phyloP scores from a whole-genome alignment of 148 eudicot genomes.

The Camellia granthamiana region DNA sequence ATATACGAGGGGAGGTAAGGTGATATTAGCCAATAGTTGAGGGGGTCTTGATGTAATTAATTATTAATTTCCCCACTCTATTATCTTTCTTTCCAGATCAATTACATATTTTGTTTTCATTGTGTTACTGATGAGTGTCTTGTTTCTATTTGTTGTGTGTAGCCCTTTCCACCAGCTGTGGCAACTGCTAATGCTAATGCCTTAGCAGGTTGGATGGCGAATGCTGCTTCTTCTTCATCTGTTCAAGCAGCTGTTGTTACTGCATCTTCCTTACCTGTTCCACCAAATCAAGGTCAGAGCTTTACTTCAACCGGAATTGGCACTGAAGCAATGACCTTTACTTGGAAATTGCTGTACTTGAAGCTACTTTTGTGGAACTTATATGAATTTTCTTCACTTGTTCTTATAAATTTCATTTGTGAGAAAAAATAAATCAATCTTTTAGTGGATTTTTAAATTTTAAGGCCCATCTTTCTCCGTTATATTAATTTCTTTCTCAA shows the following conservation, averaged over 20 bases:
- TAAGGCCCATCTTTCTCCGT: not conserved
- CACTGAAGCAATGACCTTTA: conserved; percentile 2
- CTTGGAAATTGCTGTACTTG: not conserved
- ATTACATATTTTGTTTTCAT: not conserved
- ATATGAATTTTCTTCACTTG: not conserved
- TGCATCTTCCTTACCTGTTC: conserved; percentile 70
- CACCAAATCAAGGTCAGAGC: conserved; percentile 71
- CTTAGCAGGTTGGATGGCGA: conserved; percentile 94
- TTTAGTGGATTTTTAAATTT: not conserved
- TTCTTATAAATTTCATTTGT: not conserved
- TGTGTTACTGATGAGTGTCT: conserved; percentile 10
- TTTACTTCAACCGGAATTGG: conserved; percentile 7
- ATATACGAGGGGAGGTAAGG: too few relatives aligned
- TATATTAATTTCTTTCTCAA: not conserved
- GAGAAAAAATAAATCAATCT: not conserved
- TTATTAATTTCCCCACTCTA: not conserved
- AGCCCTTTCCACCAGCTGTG: conserved; percentile 81
- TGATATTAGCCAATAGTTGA: too few relatives aligned
- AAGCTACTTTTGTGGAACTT: conserved; percentile 1
- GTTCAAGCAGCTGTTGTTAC: conserved; percentile 93
- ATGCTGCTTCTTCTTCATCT: conserved; percentile 80
- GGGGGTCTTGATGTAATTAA: too few relatives aligned
- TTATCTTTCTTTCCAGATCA: not conserved
- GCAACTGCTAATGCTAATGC: conserved; percentile 83
- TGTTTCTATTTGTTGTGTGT: conserved; percentile 22